phyloP scores from a whole-genome alignment of 139 green algal genomes.

The Micractinium sp. region DNA sequence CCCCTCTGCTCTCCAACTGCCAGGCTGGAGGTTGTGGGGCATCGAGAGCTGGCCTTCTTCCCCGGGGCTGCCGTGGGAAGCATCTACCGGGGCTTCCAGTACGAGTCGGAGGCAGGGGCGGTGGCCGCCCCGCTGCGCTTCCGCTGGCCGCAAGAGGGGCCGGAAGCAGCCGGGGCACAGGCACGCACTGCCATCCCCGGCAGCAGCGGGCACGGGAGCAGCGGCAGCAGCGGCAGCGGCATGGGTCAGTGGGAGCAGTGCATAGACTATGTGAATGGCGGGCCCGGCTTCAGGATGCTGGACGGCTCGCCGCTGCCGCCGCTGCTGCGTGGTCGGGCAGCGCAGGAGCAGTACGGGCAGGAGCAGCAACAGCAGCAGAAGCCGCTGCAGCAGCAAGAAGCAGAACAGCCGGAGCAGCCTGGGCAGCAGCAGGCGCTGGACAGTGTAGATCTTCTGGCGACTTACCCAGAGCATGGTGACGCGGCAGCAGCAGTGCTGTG shows the following conservation, averaged over 20 bases:
- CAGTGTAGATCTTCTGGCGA: slow-evolving; percentile 40
- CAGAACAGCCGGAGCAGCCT: slow-evolving; percentile 26
- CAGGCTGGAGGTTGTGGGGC: slow-evolving; percentile 62
- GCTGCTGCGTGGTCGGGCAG: neutral
- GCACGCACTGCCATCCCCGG: neutral
- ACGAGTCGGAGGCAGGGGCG: slow-evolving; percentile 62
- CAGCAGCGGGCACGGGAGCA: slow-evolving; percentile 20
- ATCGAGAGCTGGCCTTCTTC: slow-evolving; percentile 76
- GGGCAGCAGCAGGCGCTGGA: neutral
- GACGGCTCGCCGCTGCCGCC: neutral
- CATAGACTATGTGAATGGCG: slow-evolving; percentile 77
- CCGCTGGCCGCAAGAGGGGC: neutral
- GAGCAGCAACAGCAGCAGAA: neutral
- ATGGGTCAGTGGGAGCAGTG: slow-evolving; percentile 37
- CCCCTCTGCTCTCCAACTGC: neutral
- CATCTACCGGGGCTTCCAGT: slow-evolving; percentile 66
- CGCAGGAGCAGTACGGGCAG: neutral
- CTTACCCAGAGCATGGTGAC: slow-evolving; percentile 2
- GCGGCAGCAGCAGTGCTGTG: slow-evolving; percentile 21
- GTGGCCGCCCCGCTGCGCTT: slow-evolving; percentile 50
- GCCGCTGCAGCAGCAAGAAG: neutral
- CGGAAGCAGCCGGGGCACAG: slow-evolving; percentile 15
- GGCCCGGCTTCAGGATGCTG: slow-evolving; percentile 57
- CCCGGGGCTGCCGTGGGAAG: slow-evolving; percentile 54
- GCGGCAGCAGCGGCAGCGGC: slow-evolving; percentile 12